Conservation (phyloP, 139 green algal genomes). For the Chlorella sorokiniana region DNA sequence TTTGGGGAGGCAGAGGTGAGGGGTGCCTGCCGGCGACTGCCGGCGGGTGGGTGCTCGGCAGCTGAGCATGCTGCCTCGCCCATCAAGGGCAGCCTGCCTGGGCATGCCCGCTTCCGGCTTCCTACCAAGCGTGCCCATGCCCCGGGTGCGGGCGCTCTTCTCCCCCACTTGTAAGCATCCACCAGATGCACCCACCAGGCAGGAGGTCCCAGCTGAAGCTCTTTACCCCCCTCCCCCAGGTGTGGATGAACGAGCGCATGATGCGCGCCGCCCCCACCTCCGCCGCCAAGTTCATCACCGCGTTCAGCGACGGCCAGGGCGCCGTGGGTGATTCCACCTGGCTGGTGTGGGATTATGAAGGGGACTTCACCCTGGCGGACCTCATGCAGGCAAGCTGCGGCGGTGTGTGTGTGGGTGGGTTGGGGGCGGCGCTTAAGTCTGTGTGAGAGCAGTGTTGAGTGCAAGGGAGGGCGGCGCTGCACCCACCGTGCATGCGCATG, state of each 20-base stretch:
- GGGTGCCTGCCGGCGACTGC: neutral
- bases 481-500: too few relatives aligned
- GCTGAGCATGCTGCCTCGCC: too few relatives aligned
- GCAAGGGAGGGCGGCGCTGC: neutral
- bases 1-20: constrained; percentile 91
- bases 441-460: neutral
- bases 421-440: neutral
- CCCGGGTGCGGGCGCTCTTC: too few relatives aligned
- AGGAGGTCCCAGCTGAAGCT: neutral
- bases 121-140: too few relatives aligned
- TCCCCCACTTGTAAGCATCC: too few relatives aligned
- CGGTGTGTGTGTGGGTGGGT: neutral
- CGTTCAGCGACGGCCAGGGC: constrained; percentile 75
- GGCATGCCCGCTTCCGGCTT: too few relatives aligned
- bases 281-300: constrained; percentile 84
- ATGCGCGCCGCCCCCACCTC: constrained; percentile 63
- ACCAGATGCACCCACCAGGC: neutral
- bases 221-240: constrained; percentile 17
- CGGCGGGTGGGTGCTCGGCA: neutral
- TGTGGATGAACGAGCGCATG: constrained; percentile 99
- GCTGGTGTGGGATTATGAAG: constrained; percentile 86
- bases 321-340: constrained; percentile 50
- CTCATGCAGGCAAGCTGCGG: constrained; percentile 58
- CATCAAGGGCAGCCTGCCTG: too few relatives aligned
- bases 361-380: constrained; percentile 74